A percentile compares a stretch with the other conserved stretches of the same genome.
Conservation (phyloP, 2,329 filamentous ascomycete genomes). For the Aspergillaceae sp. region DNA sequence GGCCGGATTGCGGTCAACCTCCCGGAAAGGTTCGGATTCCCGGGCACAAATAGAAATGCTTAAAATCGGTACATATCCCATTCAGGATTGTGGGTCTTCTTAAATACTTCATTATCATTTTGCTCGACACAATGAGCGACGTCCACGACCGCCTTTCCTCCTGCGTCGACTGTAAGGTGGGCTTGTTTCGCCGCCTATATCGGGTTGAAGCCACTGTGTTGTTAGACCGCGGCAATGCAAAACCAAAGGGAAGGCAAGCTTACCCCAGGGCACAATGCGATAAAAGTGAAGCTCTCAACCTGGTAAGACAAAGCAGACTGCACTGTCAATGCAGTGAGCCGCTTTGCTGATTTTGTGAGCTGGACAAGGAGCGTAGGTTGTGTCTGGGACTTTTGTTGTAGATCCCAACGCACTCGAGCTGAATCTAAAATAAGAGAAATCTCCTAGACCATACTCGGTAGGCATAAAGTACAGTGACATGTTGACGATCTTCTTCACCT, state of each 20-base stretch:
- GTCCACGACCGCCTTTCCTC: constrained; percentile 1
- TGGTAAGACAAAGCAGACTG: constrained; percentile 23
- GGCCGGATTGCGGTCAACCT: background rate
- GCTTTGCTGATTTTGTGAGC: constrained; percentile 43
- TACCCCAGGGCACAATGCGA: constrained; percentile 41
- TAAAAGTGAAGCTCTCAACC: constrained; percentile 36
- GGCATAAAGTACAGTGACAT: constrained; percentile 1
- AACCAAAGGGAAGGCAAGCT: constrained; percentile 8
- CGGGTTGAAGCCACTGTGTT: constrained; percentile 5
- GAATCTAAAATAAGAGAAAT: background rate
- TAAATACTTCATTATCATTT: constrained; percentile 1
- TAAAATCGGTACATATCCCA: constrained; percentile 3
- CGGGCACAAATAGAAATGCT: background rate
- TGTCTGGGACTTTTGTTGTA: background rate
- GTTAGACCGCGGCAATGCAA: background rate
- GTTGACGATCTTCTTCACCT: constrained; percentile 4
- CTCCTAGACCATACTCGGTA: background rate
- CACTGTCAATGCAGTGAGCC: constrained; percentile 40
- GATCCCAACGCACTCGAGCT: constrained; percentile 5
- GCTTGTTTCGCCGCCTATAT: constrained; percentile 5
- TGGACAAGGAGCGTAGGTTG: constrained; percentile 17
- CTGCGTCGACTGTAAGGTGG: constrained; percentile 4
- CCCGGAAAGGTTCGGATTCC: background rate
- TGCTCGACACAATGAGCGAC: background rate
- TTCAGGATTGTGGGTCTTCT: constrained; percentile 3